Evolutionary conservation across 768 basidiomycete species (phyloP).

Genomic region (Hypholoma fasciculare): DNA sequence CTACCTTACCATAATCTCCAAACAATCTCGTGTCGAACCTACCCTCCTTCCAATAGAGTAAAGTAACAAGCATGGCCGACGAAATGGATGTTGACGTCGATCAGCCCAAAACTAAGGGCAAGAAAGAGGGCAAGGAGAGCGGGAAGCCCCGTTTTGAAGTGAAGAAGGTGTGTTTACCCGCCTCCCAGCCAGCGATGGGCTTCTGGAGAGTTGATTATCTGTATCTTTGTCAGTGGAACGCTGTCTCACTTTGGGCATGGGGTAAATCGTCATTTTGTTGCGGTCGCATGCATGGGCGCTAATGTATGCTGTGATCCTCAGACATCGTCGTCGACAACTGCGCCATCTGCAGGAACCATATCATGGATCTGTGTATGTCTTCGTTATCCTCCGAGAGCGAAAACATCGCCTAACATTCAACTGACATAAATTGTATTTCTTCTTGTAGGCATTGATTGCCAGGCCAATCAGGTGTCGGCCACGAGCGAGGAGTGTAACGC

Average conservation of each 20-base stretch:
- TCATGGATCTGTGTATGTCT: slow-evolving; percentile 97
- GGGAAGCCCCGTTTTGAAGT: slow-evolving; percentile 93
- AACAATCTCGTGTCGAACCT: background rate
- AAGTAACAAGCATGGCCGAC: slow-evolving; percentile 1
- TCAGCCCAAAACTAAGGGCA: slow-evolving; percentile 42
- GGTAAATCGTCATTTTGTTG: slow-evolving; percentile 43
- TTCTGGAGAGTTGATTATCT: background rate
- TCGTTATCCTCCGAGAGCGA: background rate
- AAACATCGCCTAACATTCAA: background rate
- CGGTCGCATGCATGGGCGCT: slow-evolving; percentile 11
- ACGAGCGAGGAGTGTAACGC: slow-evolving; percentile 97
- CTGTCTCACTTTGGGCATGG: slow-evolving; percentile 98
- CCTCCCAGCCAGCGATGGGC: background rate
- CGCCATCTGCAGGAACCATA: slow-evolving; percentile 99
- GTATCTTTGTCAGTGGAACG: slow-evolving; percentile 79
- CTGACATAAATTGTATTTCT: background rate
- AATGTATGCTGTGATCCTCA: slow-evolving; percentile 27
- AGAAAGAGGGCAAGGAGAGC: slow-evolving; percentile 54
- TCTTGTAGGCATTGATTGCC: slow-evolving; percentile 94
- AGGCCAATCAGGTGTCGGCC: slow-evolving; percentile 97
- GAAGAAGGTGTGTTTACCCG: slow-evolving; percentile 74
- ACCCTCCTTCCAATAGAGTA: background rate
- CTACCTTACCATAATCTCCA: too few relatives aligned
- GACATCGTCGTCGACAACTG: slow-evolving; percentile 99
- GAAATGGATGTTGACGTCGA: slow-evolving; percentile 62